phyloP scores from a whole-genome alignment of 2,329 filamentous ascomycete species.

The Beauveria brongniartii region DNA sequence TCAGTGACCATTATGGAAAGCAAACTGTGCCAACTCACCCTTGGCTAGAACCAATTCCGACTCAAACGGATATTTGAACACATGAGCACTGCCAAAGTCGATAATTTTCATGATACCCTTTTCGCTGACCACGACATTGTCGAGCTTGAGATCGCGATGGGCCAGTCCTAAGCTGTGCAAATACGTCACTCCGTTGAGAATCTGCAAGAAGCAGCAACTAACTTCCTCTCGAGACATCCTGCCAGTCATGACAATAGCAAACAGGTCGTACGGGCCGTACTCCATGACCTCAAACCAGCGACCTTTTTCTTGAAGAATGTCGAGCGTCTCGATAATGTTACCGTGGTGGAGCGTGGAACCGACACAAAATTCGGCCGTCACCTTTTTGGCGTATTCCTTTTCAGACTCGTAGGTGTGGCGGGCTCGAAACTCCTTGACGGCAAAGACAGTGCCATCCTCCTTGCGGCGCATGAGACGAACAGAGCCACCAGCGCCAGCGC shows the following conservation, averaged over 20 bases:
- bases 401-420: conserved; percentile 89
- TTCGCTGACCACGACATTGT: conserved; percentile 96
- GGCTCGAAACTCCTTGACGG: conserved; percentile 92
- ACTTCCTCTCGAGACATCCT: conserved; percentile 92
- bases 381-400: conserved; percentile 94
- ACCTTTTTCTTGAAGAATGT: conserved; percentile 88
- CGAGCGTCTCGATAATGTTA: conserved; percentile 96
- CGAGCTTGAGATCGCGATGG: conserved; percentile 89
- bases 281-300: conserved; percentile 99
- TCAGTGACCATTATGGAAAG: neutral
- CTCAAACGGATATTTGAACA: conserved; percentile 97
- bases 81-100: conserved; percentile 94
- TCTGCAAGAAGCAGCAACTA: conserved; percentile 85
- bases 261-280: conserved; percentile 90
- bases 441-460: conserved; percentile 88
- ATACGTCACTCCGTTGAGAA: conserved; percentile 88
- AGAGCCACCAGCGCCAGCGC: conserved; percentile 88
- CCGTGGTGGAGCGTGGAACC: conserved; percentile 94
- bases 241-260: conserved; percentile 97
- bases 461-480: conserved; percentile 90
- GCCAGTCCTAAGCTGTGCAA: conserved; percentile 91
- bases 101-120: conserved; percentile 99
- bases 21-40: conserved; percentile 19
- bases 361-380: conserved; percentile 97
- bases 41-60: conserved; percentile 43